These are phyloP conservation scores for Citrus maxima DNA, from an alignment of 345 rosid species.

Conservation along the genomic window DNA sequence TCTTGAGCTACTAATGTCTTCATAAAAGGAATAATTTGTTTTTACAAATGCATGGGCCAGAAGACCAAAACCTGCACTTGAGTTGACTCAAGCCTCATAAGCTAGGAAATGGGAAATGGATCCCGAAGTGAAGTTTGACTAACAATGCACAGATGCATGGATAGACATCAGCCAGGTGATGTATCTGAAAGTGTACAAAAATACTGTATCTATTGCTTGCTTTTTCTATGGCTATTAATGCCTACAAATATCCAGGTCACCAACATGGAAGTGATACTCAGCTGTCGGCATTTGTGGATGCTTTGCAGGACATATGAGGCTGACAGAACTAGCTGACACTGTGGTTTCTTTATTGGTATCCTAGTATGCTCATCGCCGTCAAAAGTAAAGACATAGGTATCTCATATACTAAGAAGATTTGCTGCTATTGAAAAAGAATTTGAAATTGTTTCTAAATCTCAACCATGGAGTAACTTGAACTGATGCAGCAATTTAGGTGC, in stretches of 20 bases:
- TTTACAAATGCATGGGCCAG: neutral
- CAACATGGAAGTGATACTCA: neutral
- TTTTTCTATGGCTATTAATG: neutral
- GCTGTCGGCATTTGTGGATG: neutral
- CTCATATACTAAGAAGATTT: neutral
- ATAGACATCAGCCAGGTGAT: neutral
- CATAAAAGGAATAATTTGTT: neutral
- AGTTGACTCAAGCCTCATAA: neutral
- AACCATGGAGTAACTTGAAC: neutral
- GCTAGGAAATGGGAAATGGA: neutral
- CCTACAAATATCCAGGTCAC: neutral
- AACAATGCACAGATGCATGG: neutral
- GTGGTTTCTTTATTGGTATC: neutral
- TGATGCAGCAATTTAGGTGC: neutral
- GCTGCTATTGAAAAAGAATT: neutral
- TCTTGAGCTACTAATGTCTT: neutral
- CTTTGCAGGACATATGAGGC: neutral
- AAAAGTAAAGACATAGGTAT: neutral
- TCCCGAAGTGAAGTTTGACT: neutral
- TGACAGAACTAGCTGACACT: neutral
- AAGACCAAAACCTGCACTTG: neutral
- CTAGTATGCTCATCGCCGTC: neutral
- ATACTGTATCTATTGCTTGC: neutral
- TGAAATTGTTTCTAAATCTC: neutral
- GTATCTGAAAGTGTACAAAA: neutral